Percentiles rank a stretch among this genome's conserved stretches.
phyloP scores from a whole-genome alignment of 1,284 basidiomycete genomes.

The Albatrellus sp. region DNA sequence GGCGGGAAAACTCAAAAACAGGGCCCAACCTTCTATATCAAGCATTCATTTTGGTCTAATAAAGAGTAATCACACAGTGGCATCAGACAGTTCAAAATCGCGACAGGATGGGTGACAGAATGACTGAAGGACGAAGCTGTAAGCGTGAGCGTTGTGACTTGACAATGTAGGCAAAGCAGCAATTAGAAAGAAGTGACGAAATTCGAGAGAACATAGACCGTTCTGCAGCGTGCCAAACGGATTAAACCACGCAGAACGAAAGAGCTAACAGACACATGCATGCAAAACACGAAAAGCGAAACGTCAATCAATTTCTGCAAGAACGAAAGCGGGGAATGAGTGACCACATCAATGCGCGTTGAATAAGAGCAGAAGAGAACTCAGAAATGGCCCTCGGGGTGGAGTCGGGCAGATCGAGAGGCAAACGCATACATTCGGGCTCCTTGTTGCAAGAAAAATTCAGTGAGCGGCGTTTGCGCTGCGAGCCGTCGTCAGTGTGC shows the following conservation, averaged over 20 bases:
- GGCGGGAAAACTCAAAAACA: background rate
- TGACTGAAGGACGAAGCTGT: background rate
- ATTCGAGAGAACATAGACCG: background rate
- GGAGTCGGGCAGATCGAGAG: slow-evolving; percentile 14
- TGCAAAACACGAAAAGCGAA: slow-evolving; percentile 1
- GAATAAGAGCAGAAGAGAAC: slow-evolving; percentile 9
- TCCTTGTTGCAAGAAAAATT: slow-evolving; percentile 68
- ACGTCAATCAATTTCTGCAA: slow-evolving; percentile 4
- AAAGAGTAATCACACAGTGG: background rate
- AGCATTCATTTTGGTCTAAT: slow-evolving; percentile 7
- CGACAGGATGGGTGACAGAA: background rate
- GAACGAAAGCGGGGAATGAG: background rate
- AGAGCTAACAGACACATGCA: background rate
- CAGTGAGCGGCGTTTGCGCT: slow-evolving; percentile 49
- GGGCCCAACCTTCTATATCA: slow-evolving; percentile 13
- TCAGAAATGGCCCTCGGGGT: slow-evolving; percentile 11
- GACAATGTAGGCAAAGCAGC: background rate
- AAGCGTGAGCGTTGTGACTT: background rate
- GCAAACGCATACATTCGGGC: slow-evolving; percentile 57
- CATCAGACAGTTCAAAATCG: background rate
- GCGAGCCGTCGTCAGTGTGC: slow-evolving; percentile 5
- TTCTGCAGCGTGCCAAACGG: background rate
- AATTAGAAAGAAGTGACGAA: background rate
- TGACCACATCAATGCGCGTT: no score
- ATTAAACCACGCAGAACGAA: background rate